Evolutionary conservation across 2,329 filamentous ascomycete species (phyloP), one percentile per base, ranked within the genome.

Genomic region (Thelonectria olida): DNA sequence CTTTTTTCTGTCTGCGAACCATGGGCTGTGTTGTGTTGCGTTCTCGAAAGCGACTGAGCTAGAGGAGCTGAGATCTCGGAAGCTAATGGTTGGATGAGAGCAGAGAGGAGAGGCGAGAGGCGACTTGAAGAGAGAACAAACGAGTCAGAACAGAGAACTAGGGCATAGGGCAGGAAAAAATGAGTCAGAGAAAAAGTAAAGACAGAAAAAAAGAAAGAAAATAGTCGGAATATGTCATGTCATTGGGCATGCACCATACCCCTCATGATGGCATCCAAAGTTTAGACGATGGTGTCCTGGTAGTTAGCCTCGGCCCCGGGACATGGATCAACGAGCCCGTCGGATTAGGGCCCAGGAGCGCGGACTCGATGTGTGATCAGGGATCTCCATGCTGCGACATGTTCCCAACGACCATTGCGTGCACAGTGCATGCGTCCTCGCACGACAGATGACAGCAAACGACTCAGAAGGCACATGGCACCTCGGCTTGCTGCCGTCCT

Each of bases 241-340:
- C 27, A 19, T 15, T 10, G 42, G 39, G 36, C 67, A 64, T 61
- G 39, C 58, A 60, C 57, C 57, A 66, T 62, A 20, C 27, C 31
- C 36, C 7, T 38, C 19, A 34, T 31, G 31, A 15, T 27, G 36
- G 36, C 20, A 15, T 27, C 25, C 17, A 45, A 17, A 9, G 10
- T n/a, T n/a, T n/a, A 13, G 8, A 25, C n/a, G 20, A 23, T 25
- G 6, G 19, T 31, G 44, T 38, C 51, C 36, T 5, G 44, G 39
- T 19, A 38, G 53, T 48, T 39, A 27, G 38, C 44, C 17, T 31
- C 28, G 53, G 27, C 51, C 34, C 23, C 27, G 47, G 45, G 54
- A 28, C 47, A 48, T 55, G 54, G 34, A 19, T 49, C 39, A 31
- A 28, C 28, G 36, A 5, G 20, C 25, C 27, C 27, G 48, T 45